phyloP scores from a whole-genome alignment of 2,329 filamentous ascomycete species.

The Diplodia corticola region DNA sequence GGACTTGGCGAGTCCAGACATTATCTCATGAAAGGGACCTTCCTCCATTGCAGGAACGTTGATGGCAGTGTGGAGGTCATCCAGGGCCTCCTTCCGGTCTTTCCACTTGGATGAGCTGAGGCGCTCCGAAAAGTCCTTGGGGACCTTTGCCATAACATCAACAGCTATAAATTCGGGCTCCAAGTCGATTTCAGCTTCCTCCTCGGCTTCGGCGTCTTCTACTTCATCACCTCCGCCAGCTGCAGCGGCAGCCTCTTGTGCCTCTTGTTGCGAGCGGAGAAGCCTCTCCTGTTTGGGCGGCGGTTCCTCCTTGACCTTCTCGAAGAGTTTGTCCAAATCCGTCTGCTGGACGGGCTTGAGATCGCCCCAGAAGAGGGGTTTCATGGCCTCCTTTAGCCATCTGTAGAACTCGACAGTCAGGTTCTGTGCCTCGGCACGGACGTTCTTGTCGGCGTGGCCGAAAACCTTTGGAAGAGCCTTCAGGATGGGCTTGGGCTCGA shows the following conservation, averaged over 20 bases:
- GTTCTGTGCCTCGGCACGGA: slow-evolving; percentile 88
- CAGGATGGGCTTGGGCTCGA: slow-evolving; percentile 88
- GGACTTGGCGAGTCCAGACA: slow-evolving; percentile 81
- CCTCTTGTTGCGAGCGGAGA: slow-evolving; percentile 84
- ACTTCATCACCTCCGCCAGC: slow-evolving; percentile 56
- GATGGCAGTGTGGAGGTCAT: slow-evolving; percentile 72
- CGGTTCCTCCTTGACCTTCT: slow-evolving; percentile 85
- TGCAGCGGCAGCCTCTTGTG: slow-evolving; percentile 68
- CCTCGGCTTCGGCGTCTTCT: slow-evolving; percentile 57
- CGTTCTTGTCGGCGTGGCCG: slow-evolving; percentile 96
- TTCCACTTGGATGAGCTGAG: slow-evolving; percentile 96
- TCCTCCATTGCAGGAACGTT: slow-evolving; percentile 93
- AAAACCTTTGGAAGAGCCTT: slow-evolving; percentile 89
- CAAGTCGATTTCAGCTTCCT: slow-evolving; percentile 69
- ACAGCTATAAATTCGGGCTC: slow-evolving; percentile 71
- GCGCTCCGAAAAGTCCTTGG: slow-evolving; percentile 78
- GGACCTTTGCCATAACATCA: slow-evolving; percentile 79
- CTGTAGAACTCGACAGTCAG: slow-evolving; percentile 92
- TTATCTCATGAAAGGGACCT: slow-evolving; percentile 80
- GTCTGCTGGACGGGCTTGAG: slow-evolving; percentile 93
- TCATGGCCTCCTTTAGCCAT: slow-evolving; percentile 97
- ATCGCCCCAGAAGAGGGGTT: slow-evolving; percentile 95
- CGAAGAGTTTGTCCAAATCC: slow-evolving; percentile 91
- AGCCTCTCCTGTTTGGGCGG: slow-evolving; percentile 87
- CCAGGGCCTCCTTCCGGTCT: slow-evolving; percentile 90